phyloP scores from a whole-genome alignment of 306 rosid genomes.

The Styphnolobium japonicum region DNA sequence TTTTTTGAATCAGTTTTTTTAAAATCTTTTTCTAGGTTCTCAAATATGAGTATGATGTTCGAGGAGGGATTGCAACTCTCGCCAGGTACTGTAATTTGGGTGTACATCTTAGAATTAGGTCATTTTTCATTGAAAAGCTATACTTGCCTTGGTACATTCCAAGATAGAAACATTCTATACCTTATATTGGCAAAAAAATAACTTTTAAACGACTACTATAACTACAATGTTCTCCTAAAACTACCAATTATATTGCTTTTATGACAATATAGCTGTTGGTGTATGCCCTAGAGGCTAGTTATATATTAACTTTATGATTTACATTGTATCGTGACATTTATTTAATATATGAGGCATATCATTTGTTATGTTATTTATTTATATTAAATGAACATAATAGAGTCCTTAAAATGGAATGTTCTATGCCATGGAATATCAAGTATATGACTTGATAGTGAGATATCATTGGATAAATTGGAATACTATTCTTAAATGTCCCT shows the following conservation, averaged over 20 bases:
- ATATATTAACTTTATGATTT: too few relatives aligned
- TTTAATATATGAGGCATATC: too few relatives aligned
- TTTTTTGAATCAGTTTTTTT: not conserved
- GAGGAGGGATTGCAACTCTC: conserved; percentile 87
- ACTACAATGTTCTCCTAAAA: not conserved
- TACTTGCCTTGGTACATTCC: not conserved
- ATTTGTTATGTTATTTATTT: too few relatives aligned
- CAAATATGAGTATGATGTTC: conserved; percentile 91
- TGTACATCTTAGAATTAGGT: conserved; percentile 4
- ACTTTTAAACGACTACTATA: not conserved
- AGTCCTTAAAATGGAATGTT: too few relatives aligned
- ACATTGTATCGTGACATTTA: too few relatives aligned
- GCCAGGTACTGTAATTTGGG: conserved; percentile 66
- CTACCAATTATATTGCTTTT: not conserved
- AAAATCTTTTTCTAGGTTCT: conserved; percentile 67
- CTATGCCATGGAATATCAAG: too few relatives aligned
- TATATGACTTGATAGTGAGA: too few relatives aligned
- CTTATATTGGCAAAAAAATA: not conserved
- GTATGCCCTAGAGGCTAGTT: too few relatives aligned
- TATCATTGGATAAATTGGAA: too few relatives aligned
- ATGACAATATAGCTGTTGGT: too few relatives aligned
- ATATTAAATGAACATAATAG: too few relatives aligned
- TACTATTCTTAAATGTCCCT: too few relatives aligned
- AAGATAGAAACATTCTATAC: not conserved
- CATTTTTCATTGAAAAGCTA: not conserved